Base-by-base conservation (phyloP, 1,284 basidiomycete genomes). In the Irpex sp. region DNA sequence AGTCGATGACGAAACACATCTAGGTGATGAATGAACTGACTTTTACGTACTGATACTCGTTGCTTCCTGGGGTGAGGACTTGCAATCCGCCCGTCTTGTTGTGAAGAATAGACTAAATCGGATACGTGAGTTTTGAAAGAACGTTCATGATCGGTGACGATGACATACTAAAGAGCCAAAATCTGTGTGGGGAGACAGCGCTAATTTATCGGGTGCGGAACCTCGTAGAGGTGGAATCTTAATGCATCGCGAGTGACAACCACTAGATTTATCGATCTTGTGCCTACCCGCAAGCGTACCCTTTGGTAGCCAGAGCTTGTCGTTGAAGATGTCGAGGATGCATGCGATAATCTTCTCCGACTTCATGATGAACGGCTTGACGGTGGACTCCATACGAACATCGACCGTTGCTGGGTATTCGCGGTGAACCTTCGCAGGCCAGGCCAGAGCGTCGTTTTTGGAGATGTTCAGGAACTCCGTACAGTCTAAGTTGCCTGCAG, bases 61-160 rank as follows among this genome's bases (percentile, higher is more conserved):
- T 79, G 3, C 80, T 74, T 3, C 84, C 85, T 0, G 87, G 87
- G 1, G 81, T 79, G n/a, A 89, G 76, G 0, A 91, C 88, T 68
- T 91, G 89, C 4, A 91, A 75, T 0, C 89, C 89, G 3, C 89
- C 89, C 0, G 90, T 79, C n/a, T 82, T 82, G 70, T 90, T 91
- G 71, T 88, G 85, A 54, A 89, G 76, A 74, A 89, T 84, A 0
- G 86, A 84, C 82, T 86, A 65, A 8, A 31, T 26, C 26, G 37
- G 36, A 7, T 7, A 2, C 15, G 21, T 36, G 9, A 56, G 13
- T 55, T 13, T 47, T 3, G 44, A 47, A 11, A n/a, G 26, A 26
- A 26, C 44, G 11, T 47, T 72, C 26, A 73, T 72, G 4, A 71
- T 71, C 64, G 77, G 77, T 21, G 71, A 66, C 21, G 74, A n/a